These are phyloP conservation scores for Umbelopsis ramanniana DNA, from an alignment of 192 early-diverging fungal species.

Conservation along the genomic window DNA sequence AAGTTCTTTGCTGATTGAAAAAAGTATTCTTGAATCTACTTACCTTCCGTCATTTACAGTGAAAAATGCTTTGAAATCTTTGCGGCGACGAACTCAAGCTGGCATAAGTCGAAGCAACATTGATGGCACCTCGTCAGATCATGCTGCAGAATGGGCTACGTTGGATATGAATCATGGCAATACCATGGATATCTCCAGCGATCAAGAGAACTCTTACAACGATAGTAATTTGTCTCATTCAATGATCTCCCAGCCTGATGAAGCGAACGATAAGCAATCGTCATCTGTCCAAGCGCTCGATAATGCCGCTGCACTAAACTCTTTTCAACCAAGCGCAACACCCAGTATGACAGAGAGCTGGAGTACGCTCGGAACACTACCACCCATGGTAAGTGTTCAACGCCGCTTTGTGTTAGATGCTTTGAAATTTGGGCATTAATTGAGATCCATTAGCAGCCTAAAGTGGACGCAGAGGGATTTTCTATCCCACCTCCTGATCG, in stretches of 20 bases:
- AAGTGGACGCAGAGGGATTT: slow-evolving; percentile 56
- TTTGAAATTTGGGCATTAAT: no score
- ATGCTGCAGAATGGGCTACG: slow-evolving; percentile 19
- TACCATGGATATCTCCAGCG: neutral
- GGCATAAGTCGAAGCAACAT: slow-evolving; percentile 9
- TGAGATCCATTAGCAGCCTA: slow-evolving; percentile 28
- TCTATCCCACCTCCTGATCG: slow-evolving; percentile 56
- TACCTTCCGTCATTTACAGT: neutral
- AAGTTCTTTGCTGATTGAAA: neutral
- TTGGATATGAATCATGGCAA: slow-evolving; percentile 3
- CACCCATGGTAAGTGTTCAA: neutral
- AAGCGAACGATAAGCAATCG: neutral
- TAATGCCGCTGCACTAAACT: neutral
- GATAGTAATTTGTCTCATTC: slow-evolving; percentile 18
- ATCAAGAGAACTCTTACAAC: slow-evolving; percentile 3
- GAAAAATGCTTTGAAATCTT: slow-evolving; percentile 21
- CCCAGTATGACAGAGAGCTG: slow-evolving; percentile 21
- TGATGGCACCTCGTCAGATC: slow-evolving; percentile 3
- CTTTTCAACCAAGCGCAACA: neutral
- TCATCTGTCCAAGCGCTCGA: neutral
- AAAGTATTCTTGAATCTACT: neutral
- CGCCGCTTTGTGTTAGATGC: neutral
- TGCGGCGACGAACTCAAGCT: slow-evolving; percentile 16
- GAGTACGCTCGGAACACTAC: slow-evolving; percentile 5
- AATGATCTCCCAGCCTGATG: neutral